Base-by-base conservation (phyloP, 2,329 filamentous ascomycete genomes). In the Verticillium tricorpus region DNA sequence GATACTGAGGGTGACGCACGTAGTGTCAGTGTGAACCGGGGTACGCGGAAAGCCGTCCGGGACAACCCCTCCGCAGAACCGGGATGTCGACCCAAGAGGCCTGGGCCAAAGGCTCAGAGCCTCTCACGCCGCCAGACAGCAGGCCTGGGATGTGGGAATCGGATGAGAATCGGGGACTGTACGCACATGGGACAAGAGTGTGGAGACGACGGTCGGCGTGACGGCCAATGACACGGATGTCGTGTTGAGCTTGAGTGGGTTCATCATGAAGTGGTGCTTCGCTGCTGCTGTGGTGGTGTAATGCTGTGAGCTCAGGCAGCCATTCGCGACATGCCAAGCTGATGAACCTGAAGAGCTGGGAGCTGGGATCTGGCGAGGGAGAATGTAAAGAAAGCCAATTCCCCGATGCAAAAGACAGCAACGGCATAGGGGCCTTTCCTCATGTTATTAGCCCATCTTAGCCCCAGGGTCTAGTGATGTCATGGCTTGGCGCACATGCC, bases 171-270 rank as follows among this genome's bases (percentile, higher is more conserved):
- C 34, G 56, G 25, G 40, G 31, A 58, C 25, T 50, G 59, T 22
- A 60, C 88, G 69, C 82, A 93, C 91, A 82, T 98, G 95, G 62
- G 89, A 89, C 69, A 98, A 81, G 65, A 94, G 88, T 15, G 94
- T 97, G 67, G 91, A 89, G 61, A 98, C 83, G 56, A 96, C 90
- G 3, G 91, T 93, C 14, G 95, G 94, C 65, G 93, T 92, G 60
- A 97, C 89, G 58, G 93, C 93, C 66, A 92, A 84, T 62, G 89
- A 87, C 63, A 98, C 89, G 15, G 90, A 88, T 45, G 94, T 83
- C 19, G 93, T 96, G 76, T 91, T 93, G 69, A 95, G 85, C 61
- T 72, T 72, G 15, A 65, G 60, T 37, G 64, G 64, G 63, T 79
- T 80, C 80, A 83, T 83, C 66, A 56, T 89, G 45, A 19, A 8